Conservation (phyloP, 495 filamentous ascomycete genomes). For the Trypethelium eluteriae region DNA sequence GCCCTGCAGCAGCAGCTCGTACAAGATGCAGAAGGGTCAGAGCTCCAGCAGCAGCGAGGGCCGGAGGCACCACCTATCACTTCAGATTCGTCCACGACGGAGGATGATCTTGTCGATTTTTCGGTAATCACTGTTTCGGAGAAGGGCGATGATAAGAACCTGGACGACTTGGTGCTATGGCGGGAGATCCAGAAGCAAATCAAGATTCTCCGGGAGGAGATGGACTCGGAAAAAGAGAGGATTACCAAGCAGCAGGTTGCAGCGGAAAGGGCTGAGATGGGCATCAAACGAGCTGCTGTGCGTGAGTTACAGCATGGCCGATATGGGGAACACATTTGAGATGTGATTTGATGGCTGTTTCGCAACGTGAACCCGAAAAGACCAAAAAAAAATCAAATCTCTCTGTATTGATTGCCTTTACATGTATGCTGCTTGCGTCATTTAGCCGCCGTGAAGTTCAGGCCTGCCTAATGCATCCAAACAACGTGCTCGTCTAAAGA, state of each 20-base stretch:
- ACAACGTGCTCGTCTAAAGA: neutral
- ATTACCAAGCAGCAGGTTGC: neutral
- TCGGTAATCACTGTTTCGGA: neutral
- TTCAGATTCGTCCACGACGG: neutral
- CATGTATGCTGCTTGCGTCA: neutral
- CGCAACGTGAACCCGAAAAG: neutral
- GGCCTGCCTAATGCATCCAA: neutral
- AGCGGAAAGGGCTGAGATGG: neutral
- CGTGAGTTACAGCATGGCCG: slow-evolving; percentile 6
- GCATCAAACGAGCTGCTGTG: slow-evolving; percentile 4
- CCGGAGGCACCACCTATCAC: neutral
- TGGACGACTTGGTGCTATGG: slow-evolving; percentile 37
- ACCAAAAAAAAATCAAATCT: neutral
- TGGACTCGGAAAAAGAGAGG: slow-evolving; percentile 25
- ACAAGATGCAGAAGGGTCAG: too few species aligned
- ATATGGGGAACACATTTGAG: neutral
- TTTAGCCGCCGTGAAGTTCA: neutral
- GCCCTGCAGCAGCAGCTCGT: too few species aligned
- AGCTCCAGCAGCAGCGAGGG: neutral
- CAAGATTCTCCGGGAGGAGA: slow-evolving; percentile 35
- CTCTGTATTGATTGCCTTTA: neutral
- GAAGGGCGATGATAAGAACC: slow-evolving; percentile 23
- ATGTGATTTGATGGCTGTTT: neutral
- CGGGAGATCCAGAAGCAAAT: slow-evolving; percentile 39
- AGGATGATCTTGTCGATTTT: neutral